Percentiles rank a stretch among this genome's conserved stretches.
Conservation (phyloP, 106 monocot genomes). For the Allium cepa region DNA sequence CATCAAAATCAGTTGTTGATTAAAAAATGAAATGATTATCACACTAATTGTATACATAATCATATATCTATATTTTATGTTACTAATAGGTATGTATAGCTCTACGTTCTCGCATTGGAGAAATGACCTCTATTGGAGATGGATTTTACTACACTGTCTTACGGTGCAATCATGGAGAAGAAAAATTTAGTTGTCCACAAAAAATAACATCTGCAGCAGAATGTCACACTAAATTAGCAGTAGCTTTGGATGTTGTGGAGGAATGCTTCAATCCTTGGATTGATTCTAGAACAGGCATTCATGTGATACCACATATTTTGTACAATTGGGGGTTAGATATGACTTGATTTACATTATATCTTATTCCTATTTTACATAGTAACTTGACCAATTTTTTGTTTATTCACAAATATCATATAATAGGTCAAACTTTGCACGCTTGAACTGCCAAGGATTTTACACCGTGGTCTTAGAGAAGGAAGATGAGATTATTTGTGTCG, state of each 20-base stretch:
- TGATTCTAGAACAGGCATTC: conserved; percentile 62
- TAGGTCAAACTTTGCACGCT: conserved; percentile 38
- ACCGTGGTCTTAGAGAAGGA: conserved; percentile 60
- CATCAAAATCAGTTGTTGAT: not conserved
- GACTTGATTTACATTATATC: not conserved
- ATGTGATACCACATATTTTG: conserved; percentile 66
- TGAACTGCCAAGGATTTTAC: conserved; percentile 62
- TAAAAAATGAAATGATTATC: not conserved
- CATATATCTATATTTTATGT: not conserved
- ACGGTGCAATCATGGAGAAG: conserved; percentile 51
- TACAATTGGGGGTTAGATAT: conserved; percentile 80
- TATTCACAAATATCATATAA: conserved; percentile 9
- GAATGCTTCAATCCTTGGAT: conserved; percentile 77
- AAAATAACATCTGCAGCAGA: conserved; percentile 55
- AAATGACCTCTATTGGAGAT: conserved; percentile 34
- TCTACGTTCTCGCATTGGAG: conserved; percentile 55
- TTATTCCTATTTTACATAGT: no score
- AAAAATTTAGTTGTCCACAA: conserved; percentile 34
- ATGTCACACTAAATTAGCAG: conserved; percentile 77
- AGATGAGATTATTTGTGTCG: conserved; percentile 64
- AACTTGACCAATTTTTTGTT: no score
- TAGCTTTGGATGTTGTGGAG: conserved; percentile 71
- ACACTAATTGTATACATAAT: not conserved
- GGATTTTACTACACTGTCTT: conserved; percentile 59
- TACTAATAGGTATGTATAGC: conserved; percentile 41